Evolutionary conservation across 2,329 filamentous ascomycete genomes (phyloP).

Genomic region (Westerdykella sp.): DNA sequence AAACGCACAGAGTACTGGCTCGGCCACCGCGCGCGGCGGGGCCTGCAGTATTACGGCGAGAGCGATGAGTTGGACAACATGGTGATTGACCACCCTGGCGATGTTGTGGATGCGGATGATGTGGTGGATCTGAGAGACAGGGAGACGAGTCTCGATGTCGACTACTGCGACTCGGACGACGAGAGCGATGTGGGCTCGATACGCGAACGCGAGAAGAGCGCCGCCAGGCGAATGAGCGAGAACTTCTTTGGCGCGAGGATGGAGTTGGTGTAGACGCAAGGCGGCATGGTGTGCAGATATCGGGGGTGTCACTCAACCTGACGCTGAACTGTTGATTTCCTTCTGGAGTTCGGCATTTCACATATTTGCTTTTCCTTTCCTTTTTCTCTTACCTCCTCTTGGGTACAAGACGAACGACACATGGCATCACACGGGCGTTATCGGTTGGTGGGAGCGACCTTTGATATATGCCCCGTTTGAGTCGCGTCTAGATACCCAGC

Average conservation of each 20-base stretch:
- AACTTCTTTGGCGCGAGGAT: slow-evolving; percentile 46
- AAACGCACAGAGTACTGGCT: slow-evolving; percentile 90
- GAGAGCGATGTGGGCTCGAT: slow-evolving; percentile 32
- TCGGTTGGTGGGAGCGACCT: slow-evolving; percentile 21
- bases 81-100: slow-evolving; percentile 35
- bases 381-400: not conserved
- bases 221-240: slow-evolving; percentile 48
- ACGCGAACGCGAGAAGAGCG: slow-evolving; percentile 40
- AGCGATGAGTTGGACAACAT: slow-evolving; percentile 41
- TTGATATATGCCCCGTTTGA: slow-evolving; percentile 10
- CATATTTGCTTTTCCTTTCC: not conserved
- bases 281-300: too few species aligned
- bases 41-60: slow-evolving; percentile 39
- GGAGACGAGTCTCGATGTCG: slow-evolving; percentile 27
- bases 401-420: too few species aligned
- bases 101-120: slow-evolving; percentile 34
- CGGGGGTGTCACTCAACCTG: too few species aligned
- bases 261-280: slow-evolving; percentile 35
- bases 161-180: slow-evolving; percentile 25
- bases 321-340: not conserved
- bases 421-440: not conserved
- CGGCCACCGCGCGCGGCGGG: slow-evolving; percentile 54
- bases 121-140: slow-evolving; percentile 32
- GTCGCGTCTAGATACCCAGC: slow-evolving; percentile 13
- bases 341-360: not conserved